A percentile compares a stretch with the other conserved stretches of the same genome.
phyloP scores from a whole-genome alignment of 73 alveolate genomes.

The Paramecium sonneborni region DNA sequence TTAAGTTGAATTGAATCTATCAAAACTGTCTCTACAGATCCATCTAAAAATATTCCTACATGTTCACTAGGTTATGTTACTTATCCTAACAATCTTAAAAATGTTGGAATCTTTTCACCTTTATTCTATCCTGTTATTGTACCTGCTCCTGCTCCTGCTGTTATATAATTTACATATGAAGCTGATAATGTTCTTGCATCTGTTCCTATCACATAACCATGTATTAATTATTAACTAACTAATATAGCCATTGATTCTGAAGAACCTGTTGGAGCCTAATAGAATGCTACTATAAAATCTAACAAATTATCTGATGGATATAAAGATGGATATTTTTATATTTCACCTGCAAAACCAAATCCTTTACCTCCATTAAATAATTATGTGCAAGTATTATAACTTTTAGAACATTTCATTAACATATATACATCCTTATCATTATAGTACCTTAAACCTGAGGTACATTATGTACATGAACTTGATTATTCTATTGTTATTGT shows the following conservation, averaged over 20 bases:
- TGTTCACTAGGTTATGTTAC: neutral
- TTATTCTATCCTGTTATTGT: neutral
- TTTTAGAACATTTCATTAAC: neutral
- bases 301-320: neutral
- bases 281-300: constrained; percentile 35
- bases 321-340: neutral
- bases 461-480: neutral
- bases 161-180: neutral
- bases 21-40: neutral
- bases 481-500: neutral
- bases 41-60: constrained; percentile 26
- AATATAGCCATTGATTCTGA: neutral
- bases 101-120: neutral
- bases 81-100: constrained; percentile 6
- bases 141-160: neutral
- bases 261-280: constrained; percentile 35
- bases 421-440: neutral
- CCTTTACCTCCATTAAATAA: constrained; percentile 10
- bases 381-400: neutral
- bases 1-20: neutral
- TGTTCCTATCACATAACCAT: neutral
- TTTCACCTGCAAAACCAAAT: neutral
- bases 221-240: neutral
- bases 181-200: constrained; percentile 14
- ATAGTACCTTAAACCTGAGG: neutral